phyloP scores from a whole-genome alignment of 73 alveolate genomes.

The Blepharisma stoltei region DNA sequence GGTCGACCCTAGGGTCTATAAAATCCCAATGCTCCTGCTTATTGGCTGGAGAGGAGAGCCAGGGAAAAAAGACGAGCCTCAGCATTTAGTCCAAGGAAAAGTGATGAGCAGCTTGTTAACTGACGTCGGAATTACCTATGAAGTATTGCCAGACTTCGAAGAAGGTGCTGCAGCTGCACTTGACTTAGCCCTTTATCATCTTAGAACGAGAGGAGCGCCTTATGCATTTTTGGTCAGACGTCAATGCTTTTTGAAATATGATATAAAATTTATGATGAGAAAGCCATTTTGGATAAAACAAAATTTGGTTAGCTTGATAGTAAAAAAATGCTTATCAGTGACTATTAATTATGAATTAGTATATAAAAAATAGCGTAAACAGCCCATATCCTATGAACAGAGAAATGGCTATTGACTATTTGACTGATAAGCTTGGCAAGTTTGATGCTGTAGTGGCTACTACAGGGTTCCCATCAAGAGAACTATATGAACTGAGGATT shows the following conservation, averaged over 20 bases:
- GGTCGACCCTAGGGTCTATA: conserved; percentile 83
- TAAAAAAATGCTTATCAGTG: background rate
- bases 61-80: conserved; percentile 91
- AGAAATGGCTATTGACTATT: conserved; percentile 60
- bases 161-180: conserved; percentile 73
- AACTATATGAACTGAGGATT: conserved; percentile 77
- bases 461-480: conserved; percentile 91
- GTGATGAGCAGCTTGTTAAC: conserved; percentile 65
- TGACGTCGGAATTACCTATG: conserved; percentile 75
- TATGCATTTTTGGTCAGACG: conserved; percentile 80
- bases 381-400: conserved; percentile 54
- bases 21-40: conserved; percentile 78
- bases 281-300: too few species aligned
- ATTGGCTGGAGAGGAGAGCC: conserved; percentile 98
- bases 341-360: too few species aligned
- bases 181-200: conserved; percentile 48
- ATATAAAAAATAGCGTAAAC: conserved; percentile 23
- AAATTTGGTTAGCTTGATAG: background rate
- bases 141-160: conserved; percentile 81
- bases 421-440: conserved; percentile 46
- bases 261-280: too few species aligned
- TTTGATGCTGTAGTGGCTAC: conserved; percentile 66
- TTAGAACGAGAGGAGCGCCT: conserved; percentile 67
- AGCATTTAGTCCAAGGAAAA: conserved; percentile 88
- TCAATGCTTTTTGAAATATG: conserved; percentile 52